Evolutionary conservation across 2,329 filamentous ascomycete species (phyloP).

Genomic region (Colletotrichum sp.): DNA sequence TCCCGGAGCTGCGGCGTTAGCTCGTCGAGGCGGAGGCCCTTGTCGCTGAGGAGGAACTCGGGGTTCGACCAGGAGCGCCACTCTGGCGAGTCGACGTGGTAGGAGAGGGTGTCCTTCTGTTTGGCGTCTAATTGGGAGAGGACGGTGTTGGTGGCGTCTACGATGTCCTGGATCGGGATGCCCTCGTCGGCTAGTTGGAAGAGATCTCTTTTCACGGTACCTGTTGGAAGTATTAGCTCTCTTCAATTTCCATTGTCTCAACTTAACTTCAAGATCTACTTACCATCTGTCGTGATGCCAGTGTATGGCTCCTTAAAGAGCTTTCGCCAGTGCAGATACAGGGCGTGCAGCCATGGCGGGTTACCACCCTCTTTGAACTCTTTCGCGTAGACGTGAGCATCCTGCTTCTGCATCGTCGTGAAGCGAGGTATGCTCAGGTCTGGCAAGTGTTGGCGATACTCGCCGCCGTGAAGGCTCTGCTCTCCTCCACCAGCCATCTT

Average conservation of each 20-base stretch:
- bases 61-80: constrained; percentile 78
- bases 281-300: constrained; percentile 73
- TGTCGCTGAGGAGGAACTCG: constrained; percentile 72
- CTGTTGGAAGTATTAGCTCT: constrained; percentile 32
- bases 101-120: constrained; percentile 53
- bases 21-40: constrained; percentile 75
- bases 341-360: constrained; percentile 71
- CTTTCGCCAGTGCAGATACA: constrained; percentile 64
- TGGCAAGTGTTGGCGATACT: constrained; percentile 66
- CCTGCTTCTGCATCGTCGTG: constrained; percentile 65
- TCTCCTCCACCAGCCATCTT: not conserved
- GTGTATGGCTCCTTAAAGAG: constrained; percentile 71
- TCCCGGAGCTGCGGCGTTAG: constrained; percentile 43
- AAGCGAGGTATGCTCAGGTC: constrained; percentile 68
- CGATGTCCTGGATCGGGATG: constrained; percentile 63
- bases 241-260: not conserved
- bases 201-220: constrained; percentile 55
- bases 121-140: constrained; percentile 50
- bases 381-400: constrained; percentile 66
- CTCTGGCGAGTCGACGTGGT: constrained; percentile 72
- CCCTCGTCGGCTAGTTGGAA: constrained; percentile 69
- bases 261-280: not conserved
- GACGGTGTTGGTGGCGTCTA: constrained; percentile 52
- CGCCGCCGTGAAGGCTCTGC: constrained; percentile 22
- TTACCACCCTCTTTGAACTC: constrained; percentile 62